Evolutionary conservation across 306 rosid species (phyloP), one percentile per base, ranked within the genome.

Genomic region (Carpinus viminea): DNA sequence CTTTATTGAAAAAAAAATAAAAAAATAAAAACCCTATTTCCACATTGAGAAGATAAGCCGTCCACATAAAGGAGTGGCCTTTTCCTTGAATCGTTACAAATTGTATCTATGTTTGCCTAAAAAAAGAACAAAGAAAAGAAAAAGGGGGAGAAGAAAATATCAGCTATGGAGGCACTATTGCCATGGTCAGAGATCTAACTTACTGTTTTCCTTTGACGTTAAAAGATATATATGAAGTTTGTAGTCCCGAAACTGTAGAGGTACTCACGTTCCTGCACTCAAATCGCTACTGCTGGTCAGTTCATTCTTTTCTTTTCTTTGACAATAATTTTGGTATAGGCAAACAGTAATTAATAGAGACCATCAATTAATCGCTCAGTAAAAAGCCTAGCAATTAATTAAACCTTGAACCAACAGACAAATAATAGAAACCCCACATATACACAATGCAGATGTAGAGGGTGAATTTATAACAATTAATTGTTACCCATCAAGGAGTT

Each of bases 201-300:
- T 74, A 94, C 98, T 45, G 16, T 52, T 86, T 86, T 78, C 79
- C 87, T 7, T 16, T 80, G 47, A 61, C 80, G 3, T 60, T 60
- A 78, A 83, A 80, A 51, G 87, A 34, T 7, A 70, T 68, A 50
- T 18, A 36, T 66, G 89, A 75, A 4, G 86, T 86, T 59, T 86
- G 78, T 50, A 78, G 64, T 45, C 94, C 97, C 0, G 90, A 86
- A 41, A 81, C 60, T 82, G 79, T 73, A 11, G 97, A 82, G 21
- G 87, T 65, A 20, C 83, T 57, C 20, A 77, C 86, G 84, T 28
- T 78, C 87, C 93, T 90, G 89, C 82, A 85, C 28, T 18, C 51
- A 68, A 68, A 41, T 18, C 48, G 20, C 24, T 66, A 21, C 13
- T 57, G 36, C 13, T 57, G 36, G 6, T 57, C 5, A 57, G 64